phyloP scores from a whole-genome alignment of 2,329 filamentous ascomycete species.

The Aspergillus intermedius region DNA sequence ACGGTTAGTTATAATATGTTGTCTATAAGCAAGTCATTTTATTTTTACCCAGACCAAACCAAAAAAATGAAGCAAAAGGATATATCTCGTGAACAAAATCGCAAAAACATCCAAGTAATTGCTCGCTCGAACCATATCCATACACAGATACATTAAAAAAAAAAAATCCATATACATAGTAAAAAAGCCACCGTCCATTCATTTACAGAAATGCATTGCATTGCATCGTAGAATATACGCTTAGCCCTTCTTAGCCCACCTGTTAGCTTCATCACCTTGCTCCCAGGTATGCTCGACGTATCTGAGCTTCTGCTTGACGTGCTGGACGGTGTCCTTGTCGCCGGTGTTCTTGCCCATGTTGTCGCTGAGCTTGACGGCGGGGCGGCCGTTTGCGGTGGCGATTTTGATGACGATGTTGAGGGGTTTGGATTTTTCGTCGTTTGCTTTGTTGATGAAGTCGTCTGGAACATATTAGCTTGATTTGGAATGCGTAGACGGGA shows the following conservation, averaged over 20 bases:
- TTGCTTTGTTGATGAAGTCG: slow-evolving; percentile 69
- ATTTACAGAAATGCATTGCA: no score
- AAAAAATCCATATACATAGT: not conserved
- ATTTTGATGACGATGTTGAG: slow-evolving; percentile 98
- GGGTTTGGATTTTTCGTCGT: slow-evolving; percentile 76
- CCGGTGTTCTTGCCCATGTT: slow-evolving; percentile 94
- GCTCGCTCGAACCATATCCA: not conserved
- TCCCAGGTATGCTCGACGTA: slow-evolving; percentile 82
- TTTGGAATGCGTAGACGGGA: not conserved
- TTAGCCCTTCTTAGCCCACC: slow-evolving; percentile 57
- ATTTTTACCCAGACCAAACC: no score
- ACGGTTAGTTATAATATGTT: not conserved
- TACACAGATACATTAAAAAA: not conserved
- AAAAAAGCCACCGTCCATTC: not conserved
- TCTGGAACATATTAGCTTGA: slow-evolving; percentile 40
- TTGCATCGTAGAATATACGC: no score
- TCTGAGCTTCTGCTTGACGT: slow-evolving; percentile 77
- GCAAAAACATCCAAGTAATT: not conserved
- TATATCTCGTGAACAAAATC: not conserved
- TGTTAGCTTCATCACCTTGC: slow-evolving; percentile 71
- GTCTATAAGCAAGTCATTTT: not conserved
- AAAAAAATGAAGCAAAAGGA: not conserved
- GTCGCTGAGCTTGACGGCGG: slow-evolving; percentile 87
- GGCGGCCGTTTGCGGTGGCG: slow-evolving; percentile 70
- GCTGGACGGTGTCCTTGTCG: slow-evolving; percentile 67